Conservation (phyloP, 306 rosid genomes). For the Spatholobus suberectus region DNA sequence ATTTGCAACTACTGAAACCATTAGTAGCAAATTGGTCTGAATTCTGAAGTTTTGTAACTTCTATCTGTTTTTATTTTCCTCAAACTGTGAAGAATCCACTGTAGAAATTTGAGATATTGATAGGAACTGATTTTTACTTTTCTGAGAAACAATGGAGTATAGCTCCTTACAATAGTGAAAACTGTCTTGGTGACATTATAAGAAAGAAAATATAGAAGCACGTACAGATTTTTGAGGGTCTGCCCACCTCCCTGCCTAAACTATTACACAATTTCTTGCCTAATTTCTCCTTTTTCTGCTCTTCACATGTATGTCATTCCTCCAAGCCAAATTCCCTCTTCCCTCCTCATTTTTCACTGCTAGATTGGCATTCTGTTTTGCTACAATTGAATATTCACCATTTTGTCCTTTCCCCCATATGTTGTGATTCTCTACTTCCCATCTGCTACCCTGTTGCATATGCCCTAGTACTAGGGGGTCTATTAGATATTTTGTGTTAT, state of each 20-base stretch:
- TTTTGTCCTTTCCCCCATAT: neutral
- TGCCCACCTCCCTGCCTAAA: neutral
- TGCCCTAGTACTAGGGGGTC: neutral
- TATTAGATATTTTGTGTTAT: neutral
- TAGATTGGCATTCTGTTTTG: neutral
- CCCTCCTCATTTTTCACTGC: neutral
- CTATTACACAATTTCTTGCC: neutral
- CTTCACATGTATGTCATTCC: slow-evolving; percentile 1
- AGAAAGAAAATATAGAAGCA: neutral
- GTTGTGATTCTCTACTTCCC: neutral
- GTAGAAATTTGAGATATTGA: slow-evolving; percentile 11
- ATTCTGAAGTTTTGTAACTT: neutral
- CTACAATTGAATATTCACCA: neutral
- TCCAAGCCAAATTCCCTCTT: neutral
- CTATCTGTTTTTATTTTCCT: neutral
- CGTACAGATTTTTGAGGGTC: neutral
- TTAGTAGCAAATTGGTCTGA: neutral
- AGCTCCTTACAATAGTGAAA: neutral
- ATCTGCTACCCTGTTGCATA: neutral
- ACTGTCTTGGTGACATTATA: neutral
- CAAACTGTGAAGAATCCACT: neutral
- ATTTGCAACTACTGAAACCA: neutral
- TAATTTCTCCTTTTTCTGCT: neutral
- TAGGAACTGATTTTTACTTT: neutral
- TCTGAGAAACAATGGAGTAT: neutral